Evolutionary conservation across 352 stramenopile genomes (phyloP), one percentile per base, ranked within the genome.

Genomic region (Phytophthora multivora): DNA sequence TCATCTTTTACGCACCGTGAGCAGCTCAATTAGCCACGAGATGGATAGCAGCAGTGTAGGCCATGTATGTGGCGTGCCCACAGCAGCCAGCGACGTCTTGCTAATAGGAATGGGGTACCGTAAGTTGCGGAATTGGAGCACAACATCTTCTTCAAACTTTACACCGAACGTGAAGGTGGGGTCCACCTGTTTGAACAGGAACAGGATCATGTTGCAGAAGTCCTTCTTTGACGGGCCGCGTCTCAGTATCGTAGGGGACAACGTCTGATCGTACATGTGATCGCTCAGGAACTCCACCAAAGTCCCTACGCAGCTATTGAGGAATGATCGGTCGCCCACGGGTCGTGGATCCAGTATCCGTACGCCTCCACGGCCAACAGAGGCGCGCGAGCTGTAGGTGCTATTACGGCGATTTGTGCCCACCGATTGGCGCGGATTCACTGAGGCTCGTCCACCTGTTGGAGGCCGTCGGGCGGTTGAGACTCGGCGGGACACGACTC

Each of bases 151-250:
- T 72, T 95, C 86, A 13, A 91, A 82, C 57, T 93, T 91, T 51
- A 71, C 35, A 8, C 77, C 74, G 50, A 93, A 91, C 55, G 86
- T 74, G 51, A 93, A 95, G 43, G 80, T 97, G n/a, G 90, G 82
- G 69, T 99, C 97, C 18, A 99, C 69, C 46, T 95, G 78, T 10
- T 91, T 81, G 53, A 99, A 97, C 26, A 99, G 73, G 63, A 99
- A 99, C 18, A 91, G 86, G 51, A 99, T 85, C 56, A 99, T 98
- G 65, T 98, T 95, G 59, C 86, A 87, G 66, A 99, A 99, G 66
- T 99, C 97, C 59, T 98, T 98, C 36, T 96, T 97, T 13, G 95
- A 98, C 4, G 97, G 97, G 3, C 91, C 83, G 15, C 88, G 86
- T 15, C 99, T 77, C 47, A 96, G 86, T 39, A 96, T 86, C 58